Percentiles rank a stretch among this genome's conserved stretches.
Conservation (phyloP, 2,329 filamentous ascomycete species). For the Ophiostoma ips region DNA sequence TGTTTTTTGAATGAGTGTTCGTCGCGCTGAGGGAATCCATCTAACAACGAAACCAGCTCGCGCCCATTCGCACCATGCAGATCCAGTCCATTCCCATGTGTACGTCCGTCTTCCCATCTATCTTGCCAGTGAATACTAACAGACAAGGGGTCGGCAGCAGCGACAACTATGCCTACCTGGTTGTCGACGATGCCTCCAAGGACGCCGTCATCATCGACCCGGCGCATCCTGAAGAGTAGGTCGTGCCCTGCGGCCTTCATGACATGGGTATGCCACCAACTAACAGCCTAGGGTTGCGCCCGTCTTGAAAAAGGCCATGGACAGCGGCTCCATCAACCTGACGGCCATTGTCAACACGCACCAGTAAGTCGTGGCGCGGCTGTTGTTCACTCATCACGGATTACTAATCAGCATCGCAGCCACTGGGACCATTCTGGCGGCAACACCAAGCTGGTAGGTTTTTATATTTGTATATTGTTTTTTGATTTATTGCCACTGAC, state of each 20-base stretch:
- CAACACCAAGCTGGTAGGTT: slow-evolving; percentile 60
- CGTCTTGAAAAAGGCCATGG: slow-evolving; percentile 58
- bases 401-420: slow-evolving; percentile 30
- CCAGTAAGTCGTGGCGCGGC: slow-evolving; percentile 49
- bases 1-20: not conserved
- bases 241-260: not conserved
- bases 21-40: not conserved
- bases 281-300: slow-evolving; percentile 36
- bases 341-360: slow-evolving; percentile 92
- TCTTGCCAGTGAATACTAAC: not conserved
- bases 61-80: slow-evolving; percentile 51
- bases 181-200: slow-evolving; percentile 64
- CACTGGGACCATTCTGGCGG: slow-evolving; percentile 93
- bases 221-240: slow-evolving; percentile 63
- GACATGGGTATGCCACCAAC: not conserved
- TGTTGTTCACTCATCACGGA: not conserved
- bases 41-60: slow-evolving; percentile 19
- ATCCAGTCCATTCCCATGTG: slow-evolving; percentile 83
- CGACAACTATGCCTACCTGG: slow-evolving; percentile 78
- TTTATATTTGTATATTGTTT: not conserved
- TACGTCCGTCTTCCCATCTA: slow-evolving; percentile 29
- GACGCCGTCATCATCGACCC: slow-evolving; percentile 71
- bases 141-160: slow-evolving; percentile 55
- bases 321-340: slow-evolving; percentile 61
- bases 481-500: not conserved